Percentiles rank a stretch among this genome's conserved stretches.
phyloP scores from a whole-genome alignment of 306 rosid species.

The Glycyrrhiza uralensis region DNA sequence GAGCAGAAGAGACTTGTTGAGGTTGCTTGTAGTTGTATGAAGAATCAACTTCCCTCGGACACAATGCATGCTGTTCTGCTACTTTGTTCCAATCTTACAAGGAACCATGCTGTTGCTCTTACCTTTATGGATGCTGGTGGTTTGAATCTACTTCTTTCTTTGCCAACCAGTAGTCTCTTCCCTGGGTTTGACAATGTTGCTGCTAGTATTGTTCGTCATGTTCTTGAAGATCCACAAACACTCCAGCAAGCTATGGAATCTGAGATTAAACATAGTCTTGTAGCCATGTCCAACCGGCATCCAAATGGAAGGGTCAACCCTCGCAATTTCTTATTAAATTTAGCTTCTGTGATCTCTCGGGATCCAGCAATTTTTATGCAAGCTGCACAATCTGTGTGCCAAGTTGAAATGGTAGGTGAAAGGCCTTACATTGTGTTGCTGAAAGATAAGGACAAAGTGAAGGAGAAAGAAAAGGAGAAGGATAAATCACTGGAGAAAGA shows the following conservation, averaged over 20 bases:
- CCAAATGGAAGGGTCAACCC: constrained; percentile 89
- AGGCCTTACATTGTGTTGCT: constrained; percentile 79
- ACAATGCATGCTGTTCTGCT: constrained; percentile 95
- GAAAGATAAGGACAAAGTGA: constrained; percentile 87
- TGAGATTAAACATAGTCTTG: constrained; percentile 79
- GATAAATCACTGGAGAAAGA: constrained; percentile 75
- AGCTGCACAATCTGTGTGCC: constrained; percentile 96
- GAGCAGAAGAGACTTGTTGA: constrained; percentile 91
- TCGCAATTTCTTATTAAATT: constrained; percentile 69
- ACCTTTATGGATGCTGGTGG: constrained; percentile 91
- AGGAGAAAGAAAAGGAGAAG: constrained; percentile 84
- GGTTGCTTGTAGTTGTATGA: constrained; percentile 87
- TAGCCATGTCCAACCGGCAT: constrained; percentile 72
- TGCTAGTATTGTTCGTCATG: constrained; percentile 87
- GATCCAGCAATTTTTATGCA: constrained; percentile 86
- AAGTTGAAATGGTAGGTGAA: constrained; percentile 95
- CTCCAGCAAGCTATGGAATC: constrained; percentile 99
- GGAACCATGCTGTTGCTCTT: constrained; percentile 80
- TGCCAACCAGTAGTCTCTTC: constrained; percentile 94
- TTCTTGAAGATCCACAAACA: constrained; percentile 99
- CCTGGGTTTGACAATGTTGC: constrained; percentile 97
- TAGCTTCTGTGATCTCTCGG: constrained; percentile 90
- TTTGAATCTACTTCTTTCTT: constrained; percentile 71
- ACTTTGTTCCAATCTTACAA: constrained; percentile 91
- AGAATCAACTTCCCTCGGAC: constrained; percentile 82